Evolutionary conservation across 2,329 filamentous ascomycete genomes (phyloP).

Genomic region (Fusarium nygamai): DNA sequence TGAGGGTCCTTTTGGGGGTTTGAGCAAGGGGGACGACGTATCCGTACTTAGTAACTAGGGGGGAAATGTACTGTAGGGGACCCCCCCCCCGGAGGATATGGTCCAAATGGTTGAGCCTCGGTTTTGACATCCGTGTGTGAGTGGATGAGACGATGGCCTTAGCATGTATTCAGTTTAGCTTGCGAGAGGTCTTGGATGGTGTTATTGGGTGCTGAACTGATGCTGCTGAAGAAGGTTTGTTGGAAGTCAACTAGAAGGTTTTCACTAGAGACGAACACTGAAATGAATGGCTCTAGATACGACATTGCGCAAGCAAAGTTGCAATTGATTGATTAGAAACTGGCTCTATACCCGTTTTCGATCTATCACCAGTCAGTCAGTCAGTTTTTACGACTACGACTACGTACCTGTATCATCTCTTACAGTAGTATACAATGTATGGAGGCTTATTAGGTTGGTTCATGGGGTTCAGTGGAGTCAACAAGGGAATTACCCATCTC

Average conservation of each 20-base stretch:
- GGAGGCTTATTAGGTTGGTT: not conserved
- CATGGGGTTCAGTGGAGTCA: slow-evolving; percentile 1
- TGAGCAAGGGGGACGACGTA: not conserved
- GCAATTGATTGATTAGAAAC: not conserved
- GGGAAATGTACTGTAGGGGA: not conserved
- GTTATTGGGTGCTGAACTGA: not conserved
- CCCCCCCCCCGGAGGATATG: slow-evolving; percentile 7
- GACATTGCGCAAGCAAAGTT: not conserved
- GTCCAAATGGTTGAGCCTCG: slow-evolving; percentile 18
- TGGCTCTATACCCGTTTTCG: not conserved
- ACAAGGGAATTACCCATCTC: not conserved
- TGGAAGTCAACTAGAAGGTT: slow-evolving; percentile 22
- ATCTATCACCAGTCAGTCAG: not conserved
- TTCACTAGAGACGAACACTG: not conserved
- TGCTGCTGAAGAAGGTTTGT: not conserved
- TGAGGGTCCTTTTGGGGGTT: slow-evolving; percentile 12
- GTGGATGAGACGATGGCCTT: not conserved
- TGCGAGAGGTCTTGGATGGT: not conserved
- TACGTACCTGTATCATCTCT: not conserved
- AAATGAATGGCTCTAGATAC: not conserved
- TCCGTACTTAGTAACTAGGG: not conserved
- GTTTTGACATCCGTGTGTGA: not conserved
- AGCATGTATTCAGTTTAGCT: slow-evolving; percentile 1
- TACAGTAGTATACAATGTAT: not conserved
- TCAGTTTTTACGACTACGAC: not conserved